Evolutionary conservation across 192 early-diverging fungal species (phyloP), one percentile per base, ranked within the genome.

Genomic region (Podila horticola): DNA sequence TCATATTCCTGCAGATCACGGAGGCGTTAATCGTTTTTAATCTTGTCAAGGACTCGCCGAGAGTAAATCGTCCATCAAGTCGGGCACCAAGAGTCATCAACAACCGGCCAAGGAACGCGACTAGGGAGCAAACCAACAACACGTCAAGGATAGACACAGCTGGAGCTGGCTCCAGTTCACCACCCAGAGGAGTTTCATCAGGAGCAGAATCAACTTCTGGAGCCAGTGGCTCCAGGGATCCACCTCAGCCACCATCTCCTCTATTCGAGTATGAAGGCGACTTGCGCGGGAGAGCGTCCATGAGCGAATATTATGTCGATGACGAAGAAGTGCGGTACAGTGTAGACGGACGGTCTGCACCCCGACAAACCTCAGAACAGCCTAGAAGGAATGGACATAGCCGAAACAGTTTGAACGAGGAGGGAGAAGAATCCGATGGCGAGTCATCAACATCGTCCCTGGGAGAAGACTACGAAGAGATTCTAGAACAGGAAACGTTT

Each of bases 401-500:
- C 28, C 58, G 26, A 20, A 58, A 20, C 3, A 52, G 52, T 41
- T 34, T 29, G 31, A 58, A 48, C 22, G 75, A 50, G 1, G 57
- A 70, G 11, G 20, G 1, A 12, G 67, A 66, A 2, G 30, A 48
- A 15, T 59, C 31, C 29, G 33, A 38, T 22, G 64, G 68, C 11
- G 75, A 79, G 17, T 58, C 63, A 12, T 67, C 68, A 48, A 41
- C 26, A 10, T 31, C 15, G 9, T 55, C 62, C 38, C 38, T 73
- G 22, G 67, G 62, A 5, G 67, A 81, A 29, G 77, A 81, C 26
- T 81, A 72, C 68, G 71, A 73, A 22, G 71, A 65, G 57, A 38
- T 69, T 24, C 30, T 67, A 4, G 71, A 72, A 19, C 70, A 81
- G 20, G 77, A 81, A 49, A 73, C 71, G 1, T 81, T 81, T 73